Percentiles rank a stretch among this genome's conserved stretches.
Conservation (phyloP, 2,329 filamentous ascomycete species). For the Microdochium paspali region DNA sequence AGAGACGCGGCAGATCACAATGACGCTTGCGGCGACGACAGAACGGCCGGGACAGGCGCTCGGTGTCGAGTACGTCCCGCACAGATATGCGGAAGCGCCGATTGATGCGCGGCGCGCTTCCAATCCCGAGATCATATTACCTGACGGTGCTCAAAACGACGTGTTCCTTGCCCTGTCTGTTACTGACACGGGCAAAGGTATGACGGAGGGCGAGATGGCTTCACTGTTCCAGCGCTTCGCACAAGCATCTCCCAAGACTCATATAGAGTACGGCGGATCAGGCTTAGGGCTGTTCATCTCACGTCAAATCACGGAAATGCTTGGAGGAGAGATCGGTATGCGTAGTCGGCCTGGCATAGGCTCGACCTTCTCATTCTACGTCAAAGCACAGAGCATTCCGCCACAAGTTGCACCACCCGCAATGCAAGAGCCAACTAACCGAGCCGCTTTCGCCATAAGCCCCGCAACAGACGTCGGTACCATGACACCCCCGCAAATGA, state of each 20-base stretch:
- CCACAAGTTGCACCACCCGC: conserved; percentile 5
- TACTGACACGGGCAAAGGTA: conserved; percentile 66
- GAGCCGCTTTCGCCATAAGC: conserved; percentile 9
- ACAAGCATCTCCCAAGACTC: conserved; percentile 66
- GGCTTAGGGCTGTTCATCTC: conserved; percentile 75
- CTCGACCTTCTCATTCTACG: conserved; percentile 67
- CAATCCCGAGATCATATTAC: conserved; percentile 3
- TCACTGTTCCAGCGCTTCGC: conserved; percentile 71
- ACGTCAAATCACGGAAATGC: conserved; percentile 67
- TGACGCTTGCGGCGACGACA: conserved; percentile 35
- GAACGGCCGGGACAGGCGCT: conserved; percentile 28
- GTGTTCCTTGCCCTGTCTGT: conserved; percentile 65
- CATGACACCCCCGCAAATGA: background rate
- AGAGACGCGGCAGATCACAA: conserved; percentile 42
- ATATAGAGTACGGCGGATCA: conserved; percentile 70
- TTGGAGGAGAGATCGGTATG: conserved; percentile 73
- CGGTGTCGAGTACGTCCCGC: conserved; percentile 53
- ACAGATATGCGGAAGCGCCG: conserved; percentile 30
- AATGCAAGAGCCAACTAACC: conserved; percentile 7
- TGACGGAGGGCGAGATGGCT: conserved; percentile 63
- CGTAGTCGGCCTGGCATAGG: conserved; percentile 59
- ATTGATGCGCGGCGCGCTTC: conserved; percentile 7
- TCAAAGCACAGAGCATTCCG: conserved; percentile 36
- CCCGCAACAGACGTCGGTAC: conserved; percentile 6
- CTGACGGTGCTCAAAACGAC: background rate